These are phyloP conservation scores for Stephanodiscus minutulus DNA, from an alignment of 108 stramenopile genomes.

Conservation along the genomic window DNA sequence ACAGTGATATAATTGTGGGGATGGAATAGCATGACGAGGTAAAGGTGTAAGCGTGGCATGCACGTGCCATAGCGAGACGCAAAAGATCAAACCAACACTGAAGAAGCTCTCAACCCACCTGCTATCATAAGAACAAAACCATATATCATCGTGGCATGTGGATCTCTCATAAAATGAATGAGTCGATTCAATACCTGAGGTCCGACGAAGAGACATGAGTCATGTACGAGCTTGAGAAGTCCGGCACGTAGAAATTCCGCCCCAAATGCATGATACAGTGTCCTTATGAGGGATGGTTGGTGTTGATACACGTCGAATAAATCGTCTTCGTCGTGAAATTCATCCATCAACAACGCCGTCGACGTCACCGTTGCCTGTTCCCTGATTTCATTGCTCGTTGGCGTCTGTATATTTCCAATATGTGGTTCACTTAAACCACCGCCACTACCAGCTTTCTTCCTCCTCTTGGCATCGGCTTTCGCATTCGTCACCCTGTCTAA, in stretches of 20 bases:
- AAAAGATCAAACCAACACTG: neutral
- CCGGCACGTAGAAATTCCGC: conserved; percentile 69
- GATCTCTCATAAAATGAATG: conserved; percentile 69
- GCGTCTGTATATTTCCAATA: no score
- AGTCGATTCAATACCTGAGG: conserved; percentile 81
- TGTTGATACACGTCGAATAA: conserved; percentile 1
- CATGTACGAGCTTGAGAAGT: conserved; percentile 84
- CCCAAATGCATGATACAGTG: conserved; percentile 74
- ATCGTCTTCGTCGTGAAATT: conserved; percentile 2
- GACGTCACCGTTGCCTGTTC: neutral
- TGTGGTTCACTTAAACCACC: no score
- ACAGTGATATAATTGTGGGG: no score
- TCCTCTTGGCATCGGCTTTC: conserved; percentile 8
- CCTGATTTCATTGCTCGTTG: no score
- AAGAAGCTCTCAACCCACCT: no score
- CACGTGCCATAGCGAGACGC: no score
- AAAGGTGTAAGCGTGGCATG: no score
- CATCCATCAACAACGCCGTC: neutral
- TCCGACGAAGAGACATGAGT: conserved; percentile 85
- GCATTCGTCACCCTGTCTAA: conserved; percentile 10
- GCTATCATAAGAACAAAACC: conserved; percentile 62
- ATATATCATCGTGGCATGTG: conserved; percentile 52
- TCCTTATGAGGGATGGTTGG: conserved; percentile 55
- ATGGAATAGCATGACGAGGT: no score
- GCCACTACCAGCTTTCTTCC: neutral